These are phyloP conservation scores for Fusarium dimerum DNA, from an alignment of 2,329 filamentous ascomycete species.

Conservation along the genomic window DNA sequence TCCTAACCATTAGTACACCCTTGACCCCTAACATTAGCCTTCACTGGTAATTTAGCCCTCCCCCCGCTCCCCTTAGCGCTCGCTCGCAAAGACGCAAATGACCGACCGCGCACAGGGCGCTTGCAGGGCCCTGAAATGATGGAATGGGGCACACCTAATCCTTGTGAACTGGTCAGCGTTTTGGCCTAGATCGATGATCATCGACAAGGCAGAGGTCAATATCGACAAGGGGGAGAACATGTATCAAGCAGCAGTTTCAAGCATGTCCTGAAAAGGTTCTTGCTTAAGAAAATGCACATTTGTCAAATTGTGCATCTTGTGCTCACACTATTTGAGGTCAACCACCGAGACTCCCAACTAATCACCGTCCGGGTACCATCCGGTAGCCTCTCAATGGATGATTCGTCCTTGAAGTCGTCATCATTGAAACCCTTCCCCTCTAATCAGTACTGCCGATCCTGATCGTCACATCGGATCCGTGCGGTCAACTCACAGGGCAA, in stretches of 20 bases:
- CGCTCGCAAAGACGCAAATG: conserved; percentile 31
- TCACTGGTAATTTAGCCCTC: too few relatives aligned
- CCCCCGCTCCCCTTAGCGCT: conserved; percentile 14
- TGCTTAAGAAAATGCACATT: too few relatives aligned
- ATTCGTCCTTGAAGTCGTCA: conserved; percentile 21
- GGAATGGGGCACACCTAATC: conserved; percentile 8
- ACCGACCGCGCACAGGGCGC: conserved; percentile 32
- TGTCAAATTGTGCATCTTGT: too few relatives aligned
- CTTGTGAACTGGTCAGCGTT: neutral
- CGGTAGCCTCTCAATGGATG: neutral
- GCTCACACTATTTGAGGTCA: too few relatives aligned
- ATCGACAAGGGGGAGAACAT: too few relatives aligned
- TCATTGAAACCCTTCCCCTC: conserved; percentile 12
- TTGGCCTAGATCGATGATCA: too few relatives aligned
- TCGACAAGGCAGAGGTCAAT: too few relatives aligned
- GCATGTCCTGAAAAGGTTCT: too few relatives aligned
- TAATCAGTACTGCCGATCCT: conserved; percentile 26
- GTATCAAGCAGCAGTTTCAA: too few relatives aligned
- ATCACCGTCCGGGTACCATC: too few relatives aligned
- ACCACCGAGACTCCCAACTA: too few relatives aligned
- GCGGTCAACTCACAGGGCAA: conserved; percentile 8
- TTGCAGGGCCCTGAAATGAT: conserved; percentile 16
- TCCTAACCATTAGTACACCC: neutral
- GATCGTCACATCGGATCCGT: conserved; percentile 27
- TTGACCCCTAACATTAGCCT: too few relatives aligned